Base-by-base conservation (phyloP, 2,329 filamentous ascomycete species). In the Fusarium pseudoanthophilum region DNA sequence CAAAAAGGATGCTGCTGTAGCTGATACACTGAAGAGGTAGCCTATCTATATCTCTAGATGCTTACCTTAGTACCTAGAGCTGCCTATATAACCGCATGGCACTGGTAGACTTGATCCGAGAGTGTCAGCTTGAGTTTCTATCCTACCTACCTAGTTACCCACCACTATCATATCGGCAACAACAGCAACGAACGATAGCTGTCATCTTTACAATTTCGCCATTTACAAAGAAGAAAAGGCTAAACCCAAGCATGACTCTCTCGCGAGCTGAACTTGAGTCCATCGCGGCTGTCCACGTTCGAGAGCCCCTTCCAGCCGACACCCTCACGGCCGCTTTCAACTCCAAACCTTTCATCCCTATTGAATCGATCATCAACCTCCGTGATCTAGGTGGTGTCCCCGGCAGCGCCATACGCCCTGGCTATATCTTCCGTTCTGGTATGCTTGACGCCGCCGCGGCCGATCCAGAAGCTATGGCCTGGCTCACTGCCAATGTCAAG, bases 311-410 rank as follows among this genome's bases (percentile, higher is more conserved):
- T 59, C 76, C 83, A 7, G 67, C 79, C 7, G 80, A 81, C 26
- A 58, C 79, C 36, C 81, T 85, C 59, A 67, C 77, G 5, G 76
- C 82, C 0, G 80, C 83, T 34, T 76, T 88, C 36, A 74, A 78
- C 14, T 77, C 78, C n/a, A 75, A 84, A 13, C 87, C 87, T 13
- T 89, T 89, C 75, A 72, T 88, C 68, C 75, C 79, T 60, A 78
- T 85, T 34, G 82, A 81, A 32, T 84, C 85, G 40, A 85, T 87
- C 34, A 84, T 88, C 81, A 89, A 88, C 80, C 79, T 85, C 57
- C 86, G 87, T 56, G 87, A 89, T 75, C 75, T 87, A 18, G 87
- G 86, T 59, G 79, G 83, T 34, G 77, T 88, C 3, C 83, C 83
- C 8, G 81, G 80, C 42, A 84, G 83, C 65, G 72, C 78, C 11